Conservation (phyloP, 2,329 filamentous ascomycete species). For the Exophiala xenobiotica region DNA sequence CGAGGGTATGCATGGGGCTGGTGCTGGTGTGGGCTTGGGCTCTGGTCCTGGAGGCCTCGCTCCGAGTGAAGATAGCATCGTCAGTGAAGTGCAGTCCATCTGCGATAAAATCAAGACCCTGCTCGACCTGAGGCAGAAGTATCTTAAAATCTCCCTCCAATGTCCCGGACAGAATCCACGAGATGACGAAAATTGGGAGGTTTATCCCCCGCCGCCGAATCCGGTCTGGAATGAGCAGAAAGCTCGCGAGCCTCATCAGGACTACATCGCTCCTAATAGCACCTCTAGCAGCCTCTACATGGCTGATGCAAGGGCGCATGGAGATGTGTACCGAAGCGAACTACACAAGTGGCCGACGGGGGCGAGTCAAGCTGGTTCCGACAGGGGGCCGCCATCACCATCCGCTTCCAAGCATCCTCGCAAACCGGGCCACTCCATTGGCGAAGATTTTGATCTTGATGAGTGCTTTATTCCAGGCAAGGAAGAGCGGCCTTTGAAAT, state of each 20-base stretch:
- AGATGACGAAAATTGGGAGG: conserved; percentile 76
- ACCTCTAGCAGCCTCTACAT: conserved; percentile 33
- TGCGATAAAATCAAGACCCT: conserved; percentile 88
- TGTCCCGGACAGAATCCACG: conserved; percentile 81
- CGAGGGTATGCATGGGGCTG: conserved; percentile 58
- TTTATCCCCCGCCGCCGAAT: conserved; percentile 89
- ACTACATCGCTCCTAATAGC: conserved; percentile 29
- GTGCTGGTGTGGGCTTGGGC: conserved; percentile 61
- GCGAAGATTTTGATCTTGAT: conserved; percentile 79
- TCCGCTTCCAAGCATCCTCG: conserved; percentile 60
- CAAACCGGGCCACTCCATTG: conserved; percentile 86
- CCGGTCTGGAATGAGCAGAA: conserved; percentile 77
- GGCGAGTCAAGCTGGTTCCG: conserved; percentile 34
- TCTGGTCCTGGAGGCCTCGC: conserved; percentile 63
- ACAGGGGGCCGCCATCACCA: conserved; percentile 35
- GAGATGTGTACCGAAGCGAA: conserved; percentile 10
- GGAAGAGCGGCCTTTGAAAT: conserved; percentile 67
- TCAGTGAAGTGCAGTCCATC: conserved; percentile 78
- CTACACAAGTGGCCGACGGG: conserved; percentile 29
- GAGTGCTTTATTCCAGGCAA: conserved; percentile 75
- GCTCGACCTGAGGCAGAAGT: conserved; percentile 83
- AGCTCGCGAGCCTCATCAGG: conserved; percentile 35
- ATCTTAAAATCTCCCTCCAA: conserved; percentile 82
- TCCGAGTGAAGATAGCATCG: conserved; percentile 74
- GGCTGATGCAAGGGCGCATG: conserved; percentile 21